phyloP scores from a whole-genome alignment of 345 rosid genomes.

The Anastatica hierochuntica region DNA sequence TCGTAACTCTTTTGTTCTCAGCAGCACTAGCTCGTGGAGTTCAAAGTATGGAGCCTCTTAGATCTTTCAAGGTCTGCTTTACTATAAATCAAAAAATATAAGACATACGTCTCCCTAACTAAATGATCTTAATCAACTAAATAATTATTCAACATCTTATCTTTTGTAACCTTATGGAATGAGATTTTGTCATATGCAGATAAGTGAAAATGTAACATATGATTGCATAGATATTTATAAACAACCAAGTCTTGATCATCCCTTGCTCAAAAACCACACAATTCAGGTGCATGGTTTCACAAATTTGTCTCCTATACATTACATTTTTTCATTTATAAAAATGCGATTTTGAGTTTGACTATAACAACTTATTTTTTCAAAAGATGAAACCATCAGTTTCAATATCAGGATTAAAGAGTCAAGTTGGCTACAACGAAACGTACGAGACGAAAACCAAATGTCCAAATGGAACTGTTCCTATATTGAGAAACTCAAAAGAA shows the following conservation, averaged over 20 bases:
- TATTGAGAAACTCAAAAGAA: neutral
- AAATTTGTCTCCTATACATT: neutral
- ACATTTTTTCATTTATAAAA: neutral
- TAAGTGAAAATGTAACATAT: conserved; percentile 1
- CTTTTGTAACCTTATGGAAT: too few relatives aligned
- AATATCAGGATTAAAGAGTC: neutral
- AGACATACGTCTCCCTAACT: too few relatives aligned
- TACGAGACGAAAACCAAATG: neutral
- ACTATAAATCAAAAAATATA: too few relatives aligned
- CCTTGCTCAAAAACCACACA: conserved; percentile 2
- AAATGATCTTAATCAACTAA: too few relatives aligned
- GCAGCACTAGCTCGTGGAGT: too few relatives aligned
- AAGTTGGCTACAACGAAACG: neutral
- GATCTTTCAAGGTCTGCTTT: too few relatives aligned
- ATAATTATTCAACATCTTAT: too few relatives aligned
- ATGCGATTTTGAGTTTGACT: neutral
- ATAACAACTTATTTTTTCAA: neutral
- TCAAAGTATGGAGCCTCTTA: too few relatives aligned
- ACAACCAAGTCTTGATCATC: conserved; percentile 12
- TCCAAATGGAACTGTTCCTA: conserved; percentile 1
- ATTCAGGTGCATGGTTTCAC: conserved; percentile 4
- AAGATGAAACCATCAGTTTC: neutral
- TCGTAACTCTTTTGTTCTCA: too few relatives aligned
- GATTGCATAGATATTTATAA: conserved; percentile 9
- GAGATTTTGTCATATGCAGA: neutral